Percentiles rank a stretch among this genome's conserved stretches.
Conservation (phyloP, 768 basidiomycete species). For the Basidioascus undulatus region DNA sequence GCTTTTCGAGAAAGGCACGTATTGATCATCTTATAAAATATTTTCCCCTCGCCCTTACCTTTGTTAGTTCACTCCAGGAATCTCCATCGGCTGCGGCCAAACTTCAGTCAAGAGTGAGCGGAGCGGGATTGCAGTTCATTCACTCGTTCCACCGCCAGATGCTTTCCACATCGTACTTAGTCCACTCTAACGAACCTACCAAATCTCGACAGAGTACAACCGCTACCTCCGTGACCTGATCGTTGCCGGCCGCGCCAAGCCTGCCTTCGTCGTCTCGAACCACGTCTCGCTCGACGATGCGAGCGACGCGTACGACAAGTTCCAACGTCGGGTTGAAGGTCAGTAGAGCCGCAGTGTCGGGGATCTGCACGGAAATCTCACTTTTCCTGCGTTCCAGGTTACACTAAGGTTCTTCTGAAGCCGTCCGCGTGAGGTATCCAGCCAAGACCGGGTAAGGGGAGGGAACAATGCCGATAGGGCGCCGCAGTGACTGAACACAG, state of each 20-base stretch:
- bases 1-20: slow-evolving; percentile 33
- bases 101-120: too few species aligned
- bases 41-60: too few species aligned
- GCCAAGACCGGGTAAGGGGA: too few species aligned
- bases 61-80: slow-evolving; percentile 28
- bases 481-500: too few species aligned
- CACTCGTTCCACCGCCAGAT: too few species aligned
- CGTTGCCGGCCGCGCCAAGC: slow-evolving; percentile 29
- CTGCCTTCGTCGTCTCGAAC: slow-evolving; percentile 26
- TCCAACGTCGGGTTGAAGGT: slow-evolving; percentile 31
- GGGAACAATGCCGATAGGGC: too few species aligned
- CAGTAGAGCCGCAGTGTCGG: slow-evolving; percentile 29
- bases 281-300: slow-evolving; percentile 28
- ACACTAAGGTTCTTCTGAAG: slow-evolving; percentile 5
- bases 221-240: slow-evolving; percentile 32
- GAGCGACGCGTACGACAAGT: slow-evolving; percentile 29
- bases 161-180: too few species aligned
- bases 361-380: background rate
- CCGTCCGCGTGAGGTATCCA: slow-evolving; percentile 1
- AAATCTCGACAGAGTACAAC: slow-evolving; percentile 19
- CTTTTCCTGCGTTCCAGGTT: background rate
- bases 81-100: background rate
- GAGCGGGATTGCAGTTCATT: background rate
- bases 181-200: background rate
- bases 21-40: too few species aligned